phyloP scores from a whole-genome alignment of 225 moss, liverwort and hornwort species.

The Pleurozium schreberi region DNA sequence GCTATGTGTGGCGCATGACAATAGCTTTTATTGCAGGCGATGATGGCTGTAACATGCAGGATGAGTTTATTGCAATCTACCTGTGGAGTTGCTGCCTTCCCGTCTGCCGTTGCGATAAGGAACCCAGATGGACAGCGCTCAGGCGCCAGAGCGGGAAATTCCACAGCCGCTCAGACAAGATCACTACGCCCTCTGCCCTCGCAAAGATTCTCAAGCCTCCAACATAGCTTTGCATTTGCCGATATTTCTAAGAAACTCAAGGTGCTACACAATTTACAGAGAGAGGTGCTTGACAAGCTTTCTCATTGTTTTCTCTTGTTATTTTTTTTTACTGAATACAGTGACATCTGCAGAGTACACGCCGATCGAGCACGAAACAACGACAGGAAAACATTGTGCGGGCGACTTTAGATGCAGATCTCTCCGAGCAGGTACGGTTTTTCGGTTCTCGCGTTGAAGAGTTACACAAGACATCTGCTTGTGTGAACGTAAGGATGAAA shows the following conservation, averaged over 20 bases:
- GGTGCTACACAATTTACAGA: background rate
- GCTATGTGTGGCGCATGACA: background rate
- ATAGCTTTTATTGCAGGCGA: background rate
- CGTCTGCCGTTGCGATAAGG: conserved; percentile 7
- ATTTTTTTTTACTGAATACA: background rate
- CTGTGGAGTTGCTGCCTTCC: conserved; percentile 22
- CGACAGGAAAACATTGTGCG: conserved; percentile 1
- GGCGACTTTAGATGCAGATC: conserved; percentile 43
- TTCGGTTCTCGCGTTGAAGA: background rate
- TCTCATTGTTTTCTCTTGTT: background rate
- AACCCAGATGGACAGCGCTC: background rate
- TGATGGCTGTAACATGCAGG: conserved; percentile 23
- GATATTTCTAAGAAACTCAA: conserved; percentile 3
- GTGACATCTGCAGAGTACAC: background rate
- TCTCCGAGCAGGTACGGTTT: conserved; percentile 41
- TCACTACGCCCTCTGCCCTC: background rate
- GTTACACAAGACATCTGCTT: background rate
- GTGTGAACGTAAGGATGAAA: background rate
- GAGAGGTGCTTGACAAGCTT: background rate
- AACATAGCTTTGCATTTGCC: conserved; percentile 9
- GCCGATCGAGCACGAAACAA: background rate
- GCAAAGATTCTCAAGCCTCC: background rate
- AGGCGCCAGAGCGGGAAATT: background rate
- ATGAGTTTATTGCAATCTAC: conserved; percentile 6
- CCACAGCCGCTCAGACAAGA: background rate